These are phyloP conservation scores for Caryopteris hybrid DNA, from an alignment of 305 asterid genomes.

Conservation along the genomic window DNA sequence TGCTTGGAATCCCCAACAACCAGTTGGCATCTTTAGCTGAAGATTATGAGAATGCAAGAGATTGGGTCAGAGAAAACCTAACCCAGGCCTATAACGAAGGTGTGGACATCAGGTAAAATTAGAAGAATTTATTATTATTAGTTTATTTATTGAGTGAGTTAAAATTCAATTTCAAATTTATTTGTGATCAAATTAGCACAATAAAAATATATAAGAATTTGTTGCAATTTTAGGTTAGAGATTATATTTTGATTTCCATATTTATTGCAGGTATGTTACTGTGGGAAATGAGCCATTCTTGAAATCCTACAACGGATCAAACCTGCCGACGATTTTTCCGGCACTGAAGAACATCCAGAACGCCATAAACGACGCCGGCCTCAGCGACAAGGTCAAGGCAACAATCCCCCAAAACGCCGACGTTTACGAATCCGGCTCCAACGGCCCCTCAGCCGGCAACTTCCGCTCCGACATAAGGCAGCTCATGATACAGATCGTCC, in stretches of 20 bases:
- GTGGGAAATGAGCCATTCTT: constrained; percentile 80
- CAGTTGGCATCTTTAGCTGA: constrained; percentile 34
- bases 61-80: constrained; percentile 61
- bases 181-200: too few relatives aligned
- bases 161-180: too few relatives aligned
- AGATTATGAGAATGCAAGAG: constrained; percentile 42
- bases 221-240: too few relatives aligned
- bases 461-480: constrained; percentile 56
- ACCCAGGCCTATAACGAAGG: constrained; percentile 45
- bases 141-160: too few relatives aligned
- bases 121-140: too few relatives aligned
- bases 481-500: constrained; percentile 46
- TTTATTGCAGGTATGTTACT: constrained; percentile 39
- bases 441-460: constrained; percentile 54
- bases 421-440: constrained; percentile 45
- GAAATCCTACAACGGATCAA: constrained; percentile 52
- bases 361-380: constrained; percentile 52
- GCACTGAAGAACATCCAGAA: constrained; percentile 61
- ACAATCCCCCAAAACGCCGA: constrained; percentile 79
- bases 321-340: constrained; percentile 34
- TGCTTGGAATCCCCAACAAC: constrained; percentile 76
- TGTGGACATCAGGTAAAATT: constrained; percentile 62
- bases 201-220: too few relatives aligned
- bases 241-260: neutral
- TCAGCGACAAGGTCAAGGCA: constrained; percentile 55